These are phyloP conservation scores for Tetramitus jugosus DNA, from an alignment of 208 protist species.

Conservation along the genomic window DNA sequence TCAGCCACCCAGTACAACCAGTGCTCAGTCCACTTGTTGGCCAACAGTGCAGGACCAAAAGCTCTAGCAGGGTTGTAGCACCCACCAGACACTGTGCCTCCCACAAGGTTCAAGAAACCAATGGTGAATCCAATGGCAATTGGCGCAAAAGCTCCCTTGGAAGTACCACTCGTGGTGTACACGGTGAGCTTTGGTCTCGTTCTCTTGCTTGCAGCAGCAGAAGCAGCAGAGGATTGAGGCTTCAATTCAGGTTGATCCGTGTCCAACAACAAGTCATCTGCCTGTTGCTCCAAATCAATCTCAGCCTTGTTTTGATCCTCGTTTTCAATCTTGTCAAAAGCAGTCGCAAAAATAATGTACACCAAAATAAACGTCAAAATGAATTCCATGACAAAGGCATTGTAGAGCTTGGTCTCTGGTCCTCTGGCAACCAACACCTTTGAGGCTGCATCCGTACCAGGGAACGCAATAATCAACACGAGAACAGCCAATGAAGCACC, in stretches of 20 bases:
- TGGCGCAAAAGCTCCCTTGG: conserved; percentile 40
- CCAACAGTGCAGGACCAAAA: conserved; percentile 32
- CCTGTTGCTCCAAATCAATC: too few species aligned
- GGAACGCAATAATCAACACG: conserved; percentile 34
- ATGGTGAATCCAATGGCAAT: conserved; percentile 44
- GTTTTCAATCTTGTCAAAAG: conserved; percentile 36
- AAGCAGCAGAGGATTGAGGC: not conserved
- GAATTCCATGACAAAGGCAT: conserved; percentile 36
- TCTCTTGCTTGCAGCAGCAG: not conserved
- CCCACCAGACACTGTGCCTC: conserved; percentile 41
- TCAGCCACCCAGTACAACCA: conserved; percentile 40
- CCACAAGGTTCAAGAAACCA: conserved; percentile 40
- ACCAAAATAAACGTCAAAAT: conserved; percentile 43
- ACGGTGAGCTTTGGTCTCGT: conserved; percentile 36
- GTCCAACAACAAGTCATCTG: not conserved
- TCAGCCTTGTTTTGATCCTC: conserved; percentile 24
- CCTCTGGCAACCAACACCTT: not conserved
- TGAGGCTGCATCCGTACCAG: not conserved
- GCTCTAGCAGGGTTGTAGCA: conserved; percentile 41
- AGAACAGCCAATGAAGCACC: conserved; percentile 58
- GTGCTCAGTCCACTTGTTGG: conserved; percentile 17
- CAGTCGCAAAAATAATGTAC: conserved; percentile 44
- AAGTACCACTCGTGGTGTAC: conserved; percentile 37
- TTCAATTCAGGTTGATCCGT: not conserved
- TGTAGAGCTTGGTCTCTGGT: conserved; percentile 23